A percentile compares a stretch with the other conserved stretches of the same genome.
phyloP scores from a whole-genome alignment of 805 yeast species.

The Clavispora phyllophila region DNA sequence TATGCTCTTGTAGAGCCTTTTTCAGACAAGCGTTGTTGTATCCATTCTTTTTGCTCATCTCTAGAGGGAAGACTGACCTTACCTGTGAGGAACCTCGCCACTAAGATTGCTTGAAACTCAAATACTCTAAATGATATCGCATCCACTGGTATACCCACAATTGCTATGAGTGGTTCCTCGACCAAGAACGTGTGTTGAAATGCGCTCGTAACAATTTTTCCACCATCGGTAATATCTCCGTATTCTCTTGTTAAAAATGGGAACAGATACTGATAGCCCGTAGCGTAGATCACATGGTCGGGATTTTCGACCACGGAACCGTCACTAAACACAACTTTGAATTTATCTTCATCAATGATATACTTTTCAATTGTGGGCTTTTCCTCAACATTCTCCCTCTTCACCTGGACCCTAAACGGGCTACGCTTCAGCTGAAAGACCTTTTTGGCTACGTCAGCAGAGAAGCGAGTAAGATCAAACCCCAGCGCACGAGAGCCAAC shows the following conservation, averaged over 20 bases:
- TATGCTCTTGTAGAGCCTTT: constrained; percentile 39
- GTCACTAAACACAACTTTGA: constrained; percentile 40
- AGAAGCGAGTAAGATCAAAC: constrained; percentile 24
- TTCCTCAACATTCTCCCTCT: constrained; percentile 12
- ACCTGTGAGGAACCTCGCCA: constrained; percentile 59
- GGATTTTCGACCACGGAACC: constrained; percentile 44
- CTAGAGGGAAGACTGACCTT: constrained; percentile 46
- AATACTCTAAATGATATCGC: constrained; percentile 60
- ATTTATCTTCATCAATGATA: constrained; percentile 23
- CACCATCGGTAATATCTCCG: constrained; percentile 34
- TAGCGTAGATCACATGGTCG: constrained; percentile 61
- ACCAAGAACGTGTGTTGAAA: constrained; percentile 58
- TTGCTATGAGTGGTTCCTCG: constrained; percentile 58
- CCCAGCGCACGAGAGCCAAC: constrained; percentile 27
- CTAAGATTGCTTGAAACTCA: constrained; percentile 58
- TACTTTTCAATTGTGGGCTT: constrained; percentile 24
- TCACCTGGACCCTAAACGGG: constrained; percentile 1
- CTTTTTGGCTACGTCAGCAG: constrained; percentile 17
- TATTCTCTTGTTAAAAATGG: constrained; percentile 52
- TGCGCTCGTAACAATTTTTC: constrained; percentile 38
- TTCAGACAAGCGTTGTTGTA: constrained; percentile 28
- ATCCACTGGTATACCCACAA: constrained; percentile 58
- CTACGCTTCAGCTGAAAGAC: constrained; percentile 29
- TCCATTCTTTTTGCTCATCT: constrained; percentile 44
- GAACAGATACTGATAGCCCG: constrained; percentile 65